Conservation (phyloP, 768 basidiomycete species). For the Suillus tomentosus region DNA sequence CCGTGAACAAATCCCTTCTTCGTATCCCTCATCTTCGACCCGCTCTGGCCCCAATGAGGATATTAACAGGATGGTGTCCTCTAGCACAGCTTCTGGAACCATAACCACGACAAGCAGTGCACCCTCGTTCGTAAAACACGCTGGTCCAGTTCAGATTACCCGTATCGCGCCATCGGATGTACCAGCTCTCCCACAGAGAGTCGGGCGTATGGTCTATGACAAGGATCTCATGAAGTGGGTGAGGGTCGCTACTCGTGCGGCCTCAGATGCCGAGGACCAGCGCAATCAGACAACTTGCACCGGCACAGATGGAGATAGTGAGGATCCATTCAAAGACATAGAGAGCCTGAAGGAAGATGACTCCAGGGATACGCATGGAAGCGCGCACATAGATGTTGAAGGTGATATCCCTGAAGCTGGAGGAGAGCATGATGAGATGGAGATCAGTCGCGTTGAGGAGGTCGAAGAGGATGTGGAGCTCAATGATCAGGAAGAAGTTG, state of each 20-base stretch:
- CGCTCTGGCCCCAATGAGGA: conserved; percentile 63
- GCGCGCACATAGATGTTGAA: conserved; percentile 3
- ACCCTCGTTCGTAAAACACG: conserved; percentile 83
- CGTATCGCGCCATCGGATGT: conserved; percentile 83
- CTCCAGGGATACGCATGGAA: conserved; percentile 28
- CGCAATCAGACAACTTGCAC: conserved; percentile 32
- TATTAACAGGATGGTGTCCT: conserved; percentile 87
- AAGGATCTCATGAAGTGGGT: conserved; percentile 85
- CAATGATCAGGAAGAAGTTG: conserved; percentile 68
- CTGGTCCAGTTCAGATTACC: conserved; percentile 76
- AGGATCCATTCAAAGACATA: conserved; percentile 91
- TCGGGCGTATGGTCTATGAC: conserved; percentile 90
- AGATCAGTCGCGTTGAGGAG: conserved; percentile 47
- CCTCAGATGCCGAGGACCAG: conserved; percentile 32
- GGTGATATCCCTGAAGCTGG: conserved; percentile 14
- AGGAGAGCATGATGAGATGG: conserved; percentile 19
- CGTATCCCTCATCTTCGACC: conserved; percentile 54
- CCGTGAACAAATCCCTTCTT: conserved; percentile 31
- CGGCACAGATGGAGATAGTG: conserved; percentile 53
- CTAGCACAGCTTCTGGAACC: conserved; percentile 78
- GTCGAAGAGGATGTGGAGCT: conserved; percentile 40
- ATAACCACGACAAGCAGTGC: conserved; percentile 72
- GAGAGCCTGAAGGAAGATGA: conserved; percentile 78
- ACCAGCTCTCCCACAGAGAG: conserved; percentile 68
- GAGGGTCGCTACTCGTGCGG: conserved; percentile 49